Percentiles rank a stretch among this genome's conserved stretches.
phyloP scores from a whole-genome alignment of 495 filamentous ascomycete species.

The Penicillium desertorum region DNA sequence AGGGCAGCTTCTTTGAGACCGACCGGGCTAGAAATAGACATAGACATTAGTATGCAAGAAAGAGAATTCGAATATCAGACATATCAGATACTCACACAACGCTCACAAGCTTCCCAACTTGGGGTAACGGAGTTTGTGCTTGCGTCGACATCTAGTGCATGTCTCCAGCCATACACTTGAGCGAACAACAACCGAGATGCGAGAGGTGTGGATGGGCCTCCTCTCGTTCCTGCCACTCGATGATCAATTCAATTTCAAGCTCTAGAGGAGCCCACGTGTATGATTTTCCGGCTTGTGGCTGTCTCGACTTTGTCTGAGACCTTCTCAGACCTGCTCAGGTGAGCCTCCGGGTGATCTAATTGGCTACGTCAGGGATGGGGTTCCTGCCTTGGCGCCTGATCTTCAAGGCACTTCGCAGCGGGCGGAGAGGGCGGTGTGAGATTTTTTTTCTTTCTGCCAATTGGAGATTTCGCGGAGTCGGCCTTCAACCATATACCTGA shows the following conservation, averaged over 20 bases:
- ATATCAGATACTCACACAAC: constrained; percentile 47
- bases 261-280: constrained; percentile 21
- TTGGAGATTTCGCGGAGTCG: constrained; percentile 13
- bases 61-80: not conserved
- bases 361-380: constrained; percentile 43
- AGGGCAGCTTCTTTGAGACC: constrained; percentile 89
- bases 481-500: constrained; percentile 2
- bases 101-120: constrained; percentile 55
- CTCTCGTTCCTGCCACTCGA: not conserved
- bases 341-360: constrained; percentile 33
- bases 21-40: constrained; percentile 61
- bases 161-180: constrained; percentile 42
- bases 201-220: constrained; percentile 9
- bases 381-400: constrained; percentile 25
- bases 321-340: constrained; percentile 6
- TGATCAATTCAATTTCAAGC: constrained; percentile 15
- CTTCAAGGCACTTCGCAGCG: not conserved
- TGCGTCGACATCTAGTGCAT: constrained; percentile 51
- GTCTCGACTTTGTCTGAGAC: constrained; percentile 4
- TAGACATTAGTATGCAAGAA: constrained; percentile 17
- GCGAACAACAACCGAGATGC: constrained; percentile 22
- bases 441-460: constrained; percentile 38
- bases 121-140: constrained; percentile 45
- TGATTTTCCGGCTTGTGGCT: constrained; percentile 4
- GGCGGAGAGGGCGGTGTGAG: constrained; percentile 25